Conservation (phyloP, 495 filamentous ascomycete genomes). For the Talaromyces adpressus region DNA sequence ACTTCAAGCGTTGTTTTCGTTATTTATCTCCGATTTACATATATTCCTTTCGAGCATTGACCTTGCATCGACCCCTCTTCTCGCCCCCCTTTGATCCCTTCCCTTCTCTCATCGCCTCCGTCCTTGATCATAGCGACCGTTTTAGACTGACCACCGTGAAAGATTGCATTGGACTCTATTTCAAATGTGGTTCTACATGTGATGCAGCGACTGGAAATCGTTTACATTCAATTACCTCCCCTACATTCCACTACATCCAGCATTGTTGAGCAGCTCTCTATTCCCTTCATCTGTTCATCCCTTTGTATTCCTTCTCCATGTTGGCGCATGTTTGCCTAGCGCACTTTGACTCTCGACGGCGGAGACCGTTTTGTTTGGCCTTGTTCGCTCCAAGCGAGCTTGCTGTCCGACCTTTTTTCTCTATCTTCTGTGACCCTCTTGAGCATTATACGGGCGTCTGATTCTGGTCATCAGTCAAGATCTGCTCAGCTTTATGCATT, state of each 20-base stretch:
- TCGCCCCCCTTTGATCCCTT: background rate
- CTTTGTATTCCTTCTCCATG: slow-evolving; percentile 16
- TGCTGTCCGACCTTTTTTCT: slow-evolving; percentile 2
- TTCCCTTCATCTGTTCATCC: slow-evolving; percentile 20
- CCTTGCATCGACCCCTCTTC: slow-evolving; percentile 10
- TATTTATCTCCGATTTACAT: slow-evolving; percentile 21
- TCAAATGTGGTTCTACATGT: background rate
- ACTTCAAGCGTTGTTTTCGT: slow-evolving; percentile 26
- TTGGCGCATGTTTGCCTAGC: slow-evolving; percentile 8
- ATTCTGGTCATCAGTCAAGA: slow-evolving; percentile 34
- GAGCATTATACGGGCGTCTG: slow-evolving; percentile 43
- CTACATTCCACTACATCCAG: slow-evolving; percentile 5
- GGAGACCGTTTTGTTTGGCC: slow-evolving; percentile 11
- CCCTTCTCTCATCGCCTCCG: slow-evolving; percentile 15
- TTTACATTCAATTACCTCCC: background rate
- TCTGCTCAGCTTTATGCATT: slow-evolving; percentile 29
- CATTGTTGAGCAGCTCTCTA: slow-evolving; percentile 10
- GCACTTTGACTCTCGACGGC: background rate
- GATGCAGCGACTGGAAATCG: slow-evolving; percentile 1
- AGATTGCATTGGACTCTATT: background rate
- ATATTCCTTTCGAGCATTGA: slow-evolving; percentile 16
- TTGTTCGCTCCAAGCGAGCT: slow-evolving; percentile 15
- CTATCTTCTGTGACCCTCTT: slow-evolving; percentile 7
- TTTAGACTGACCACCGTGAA: background rate
- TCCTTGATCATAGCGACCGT: slow-evolving; percentile 3